These are phyloP conservation scores for Benincasa hispida DNA, from an alignment of 306 rosid genomes.

Conservation along the genomic window DNA sequence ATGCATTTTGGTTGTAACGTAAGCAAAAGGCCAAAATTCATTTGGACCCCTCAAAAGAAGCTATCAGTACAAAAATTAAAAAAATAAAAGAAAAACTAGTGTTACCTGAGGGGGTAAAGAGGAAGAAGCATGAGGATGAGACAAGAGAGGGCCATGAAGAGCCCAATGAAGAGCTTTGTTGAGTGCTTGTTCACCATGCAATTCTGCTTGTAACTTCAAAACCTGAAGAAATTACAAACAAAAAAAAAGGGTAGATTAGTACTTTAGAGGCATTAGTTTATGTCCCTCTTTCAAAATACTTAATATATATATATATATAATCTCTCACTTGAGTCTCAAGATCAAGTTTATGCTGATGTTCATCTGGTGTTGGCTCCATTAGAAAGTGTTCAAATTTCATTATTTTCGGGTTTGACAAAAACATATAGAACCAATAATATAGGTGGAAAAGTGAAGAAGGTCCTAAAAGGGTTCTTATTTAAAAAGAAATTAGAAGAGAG, in stretches of 20 bases:
- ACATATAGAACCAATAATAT: neutral
- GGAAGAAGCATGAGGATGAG: conserved; percentile 35
- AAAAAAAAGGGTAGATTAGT: neutral
- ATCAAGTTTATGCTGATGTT: conserved; percentile 33
- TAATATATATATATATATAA: neutral
- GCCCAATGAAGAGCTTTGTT: conserved; percentile 47
- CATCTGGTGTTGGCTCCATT: conserved; percentile 34
- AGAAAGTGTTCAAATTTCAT: conserved; percentile 87
- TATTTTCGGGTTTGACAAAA: neutral
- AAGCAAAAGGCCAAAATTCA: too few relatives aligned
- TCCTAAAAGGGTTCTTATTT: neutral
- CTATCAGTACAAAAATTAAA: too few relatives aligned
- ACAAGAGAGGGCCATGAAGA: conserved; percentile 43
- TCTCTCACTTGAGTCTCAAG: conserved; percentile 56
- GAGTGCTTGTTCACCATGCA: conserved; percentile 52
- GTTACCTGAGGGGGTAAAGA: conserved; percentile 52
- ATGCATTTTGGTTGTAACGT: too few relatives aligned
- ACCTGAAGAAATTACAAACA: too few relatives aligned
- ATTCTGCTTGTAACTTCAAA: conserved; percentile 37
- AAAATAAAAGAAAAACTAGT: neutral
- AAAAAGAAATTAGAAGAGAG: neutral
- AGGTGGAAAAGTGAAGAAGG: neutral
- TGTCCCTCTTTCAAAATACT: neutral
- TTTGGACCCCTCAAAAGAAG: neutral
- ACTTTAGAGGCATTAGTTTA: neutral